Base-by-base conservation (phyloP, 495 filamentous ascomycete species). In the Penicillium chermesinum region DNA sequence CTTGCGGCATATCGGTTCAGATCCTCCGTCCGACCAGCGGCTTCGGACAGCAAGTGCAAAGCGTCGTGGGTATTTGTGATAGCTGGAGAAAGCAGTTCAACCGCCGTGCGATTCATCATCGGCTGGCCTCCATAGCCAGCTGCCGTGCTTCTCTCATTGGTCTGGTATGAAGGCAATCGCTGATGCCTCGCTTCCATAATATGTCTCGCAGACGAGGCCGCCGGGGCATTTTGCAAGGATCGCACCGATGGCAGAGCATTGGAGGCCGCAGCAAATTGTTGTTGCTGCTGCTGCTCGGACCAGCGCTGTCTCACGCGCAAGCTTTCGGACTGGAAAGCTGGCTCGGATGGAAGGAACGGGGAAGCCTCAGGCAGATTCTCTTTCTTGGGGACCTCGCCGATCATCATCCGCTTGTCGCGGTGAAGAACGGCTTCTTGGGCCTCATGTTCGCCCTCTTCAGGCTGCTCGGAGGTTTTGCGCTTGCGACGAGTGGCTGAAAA, bases 401-500 rank as follows among this genome's bases (percentile, higher is more conserved):
- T 62, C 66, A 71, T 72, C 64, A 70, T 67, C 25, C 73, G 69
- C 46, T 75, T 75, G 46, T 76, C 76, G 40, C 76, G 75, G 72
- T 78, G 62, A 39, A 76, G 61, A 41, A 76, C 43, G 57, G 67
- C 47, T 30, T 30, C 25, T 4, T 10, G 25, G 7, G 44, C 44
- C 16, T 46, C 44, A 37, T 55, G 49, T 22, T 59, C 65, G n/a
- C 76, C 71, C 30, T 81, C 76, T 2, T 85, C 81, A 22, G 62
- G 61, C 19, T 78, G 82, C 48, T 89, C 85, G 41, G 70, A 74
- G 41, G 76, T 73, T 72, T 94, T 94, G 57, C 88, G 78, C 81
- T 96, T 97, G 54, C 93, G 80, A 38, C 91, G 77, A 33, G 91
- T 97, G n/a, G 89, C 87, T 52, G 90, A 95, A 74, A 98, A 97